phyloP scores from a whole-genome alignment of 129 eudicot genomes.

The Centaurea solstitialis region DNA sequence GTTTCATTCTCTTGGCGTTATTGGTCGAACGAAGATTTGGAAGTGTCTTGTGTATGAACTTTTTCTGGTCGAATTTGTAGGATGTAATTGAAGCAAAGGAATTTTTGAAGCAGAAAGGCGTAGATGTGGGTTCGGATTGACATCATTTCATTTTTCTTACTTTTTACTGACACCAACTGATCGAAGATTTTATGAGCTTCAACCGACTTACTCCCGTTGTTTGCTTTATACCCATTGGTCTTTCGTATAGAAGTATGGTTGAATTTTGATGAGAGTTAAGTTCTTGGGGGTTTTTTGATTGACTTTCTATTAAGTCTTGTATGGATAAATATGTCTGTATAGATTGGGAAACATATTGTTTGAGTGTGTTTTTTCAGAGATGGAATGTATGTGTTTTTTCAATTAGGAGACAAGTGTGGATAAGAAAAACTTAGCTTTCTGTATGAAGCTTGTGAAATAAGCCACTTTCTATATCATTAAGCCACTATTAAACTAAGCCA shows the following conservation, averaged over 20 bases:
- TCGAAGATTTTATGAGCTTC: background rate
- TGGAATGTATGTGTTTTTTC: too few relatives aligned
- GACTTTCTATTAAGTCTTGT: too few relatives aligned
- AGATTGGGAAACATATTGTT: too few relatives aligned
- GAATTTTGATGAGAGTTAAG: background rate
- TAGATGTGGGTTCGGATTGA: constrained; percentile 40
- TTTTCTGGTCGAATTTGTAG: constrained; percentile 19
- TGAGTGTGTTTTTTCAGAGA: too few relatives aligned
- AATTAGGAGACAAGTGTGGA: too few relatives aligned
- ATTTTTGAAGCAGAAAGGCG: constrained; percentile 44
- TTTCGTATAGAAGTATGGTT: background rate
- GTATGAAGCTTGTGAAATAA: too few relatives aligned
- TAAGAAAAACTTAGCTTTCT: too few relatives aligned
- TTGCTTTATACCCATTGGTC: background rate
- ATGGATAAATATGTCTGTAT: too few relatives aligned
- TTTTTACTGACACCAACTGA: background rate
- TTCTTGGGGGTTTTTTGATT: background rate
- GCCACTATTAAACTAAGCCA: too few relatives aligned
- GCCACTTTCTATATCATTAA: too few relatives aligned
- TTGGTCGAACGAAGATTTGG: background rate
- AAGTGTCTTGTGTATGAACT: background rate
- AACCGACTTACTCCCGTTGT: background rate
- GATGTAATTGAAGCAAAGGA: constrained; percentile 44
- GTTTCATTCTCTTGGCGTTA: background rate
- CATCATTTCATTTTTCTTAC: background rate